Evolutionary conservation across 495 filamentous ascomycete genomes (phyloP).

Genomic region (Penicilliopsis zonata): DNA sequence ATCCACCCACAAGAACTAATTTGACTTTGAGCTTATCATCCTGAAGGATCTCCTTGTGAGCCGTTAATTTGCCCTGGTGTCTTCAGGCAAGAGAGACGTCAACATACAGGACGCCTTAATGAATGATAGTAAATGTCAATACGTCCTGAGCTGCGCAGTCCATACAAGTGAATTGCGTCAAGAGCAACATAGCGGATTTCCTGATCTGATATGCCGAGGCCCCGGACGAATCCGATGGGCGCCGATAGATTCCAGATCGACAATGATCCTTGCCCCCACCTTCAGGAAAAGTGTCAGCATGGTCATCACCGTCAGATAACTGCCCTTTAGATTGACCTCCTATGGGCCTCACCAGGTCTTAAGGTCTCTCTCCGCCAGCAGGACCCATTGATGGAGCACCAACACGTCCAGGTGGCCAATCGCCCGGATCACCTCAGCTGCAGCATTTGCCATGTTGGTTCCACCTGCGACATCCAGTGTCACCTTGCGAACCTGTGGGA

Average conservation of each 20-base stretch:
- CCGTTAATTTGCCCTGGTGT: constrained; percentile 16
- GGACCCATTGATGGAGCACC: constrained; percentile 21
- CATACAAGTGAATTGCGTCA: constrained; percentile 25
- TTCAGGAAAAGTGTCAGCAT: constrained; percentile 32
- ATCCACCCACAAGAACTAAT: constrained; percentile 10
- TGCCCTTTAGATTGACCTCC: constrained; percentile 32
- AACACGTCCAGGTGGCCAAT: constrained; percentile 33
- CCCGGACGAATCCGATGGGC: constrained; percentile 17
- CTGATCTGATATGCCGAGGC: constrained; percentile 28
- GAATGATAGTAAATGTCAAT: constrained; percentile 29
- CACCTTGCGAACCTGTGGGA: constrained; percentile 27
- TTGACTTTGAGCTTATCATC: constrained; percentile 28
- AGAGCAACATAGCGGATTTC: constrained; percentile 34
- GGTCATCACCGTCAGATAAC: constrained; percentile 26
- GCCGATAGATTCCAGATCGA: constrained; percentile 31
- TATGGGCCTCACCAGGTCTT: constrained; percentile 30
- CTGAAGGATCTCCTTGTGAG: constrained; percentile 23
- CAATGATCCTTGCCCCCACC: constrained; percentile 30
- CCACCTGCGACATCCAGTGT: constrained; percentile 24
- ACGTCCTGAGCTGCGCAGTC: constrained; percentile 32
- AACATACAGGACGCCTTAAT: constrained; percentile 33
- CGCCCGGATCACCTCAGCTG: constrained; percentile 10
- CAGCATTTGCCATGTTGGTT: constrained; percentile 17
- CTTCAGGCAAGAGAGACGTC: constrained; percentile 9
- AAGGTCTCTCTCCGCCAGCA: constrained; percentile 27